Base-by-base conservation (phyloP, 2,329 filamentous ascomycete genomes). In the Westerdykella aurantiaca region DNA sequence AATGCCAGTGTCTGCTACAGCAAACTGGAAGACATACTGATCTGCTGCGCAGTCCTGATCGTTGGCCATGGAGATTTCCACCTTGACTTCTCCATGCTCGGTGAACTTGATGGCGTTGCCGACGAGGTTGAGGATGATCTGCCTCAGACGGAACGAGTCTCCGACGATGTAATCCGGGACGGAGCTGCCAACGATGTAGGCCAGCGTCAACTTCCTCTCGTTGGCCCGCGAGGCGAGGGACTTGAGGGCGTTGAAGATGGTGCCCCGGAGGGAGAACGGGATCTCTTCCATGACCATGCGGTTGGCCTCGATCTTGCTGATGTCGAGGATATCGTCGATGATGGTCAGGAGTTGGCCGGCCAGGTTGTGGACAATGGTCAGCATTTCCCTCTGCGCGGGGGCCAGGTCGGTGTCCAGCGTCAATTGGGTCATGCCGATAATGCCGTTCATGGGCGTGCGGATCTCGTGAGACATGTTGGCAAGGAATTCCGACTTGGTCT, bases 381-480 rank as follows among this genome's bases (percentile, higher is more conserved):
- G 74, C 91, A 97, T 97, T 71, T 98, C 93, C 56, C 93, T 83
- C 61, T 96, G 93, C 60, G 95, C 94, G 61, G 90, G 87, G 37
- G 90, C 95, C 46, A 98, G 76, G 64, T 97, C 74, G 33, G 91
- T 96, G 64, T 98, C 93, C 42, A 98, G 77, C 1, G 93, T 96
- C 44, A 98, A 76, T 67, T 96, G 90, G 2, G 90, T 96, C 91
- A 97, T 96, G 61, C 90, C 90, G 56, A 96, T 95, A 63, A 96
- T 96, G 57, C 90, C 90, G 72, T 96, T 95, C 82, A 95, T 95
- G 1, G 89, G 93, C 31, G 93, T 98, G 64, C 91, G 81, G 57
- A 97, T 97, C 69, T 97, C 91, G 78, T 97, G 91, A 37, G 88
- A 95, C 91, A 97, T 97, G 67, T 98, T 98, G 47, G 93, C 93